phyloP scores from a whole-genome alignment of 768 basidiomycete genomes.

The Mrakia blollopis region DNA sequence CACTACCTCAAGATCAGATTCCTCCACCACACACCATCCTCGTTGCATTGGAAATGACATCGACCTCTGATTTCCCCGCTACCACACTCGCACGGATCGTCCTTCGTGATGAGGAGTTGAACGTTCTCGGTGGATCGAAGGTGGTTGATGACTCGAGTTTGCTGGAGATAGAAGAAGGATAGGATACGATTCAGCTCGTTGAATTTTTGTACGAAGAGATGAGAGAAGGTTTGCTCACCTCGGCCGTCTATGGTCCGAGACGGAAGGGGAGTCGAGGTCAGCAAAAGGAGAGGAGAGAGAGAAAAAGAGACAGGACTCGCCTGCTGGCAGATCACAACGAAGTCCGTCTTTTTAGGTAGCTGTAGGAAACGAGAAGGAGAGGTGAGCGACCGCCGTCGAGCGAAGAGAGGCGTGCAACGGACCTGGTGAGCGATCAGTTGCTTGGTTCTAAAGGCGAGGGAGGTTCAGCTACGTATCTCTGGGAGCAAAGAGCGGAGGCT shows the following conservation, averaged over 20 bases:
- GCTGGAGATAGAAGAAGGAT: background rate
- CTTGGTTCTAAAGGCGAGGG: conserved; percentile 50
- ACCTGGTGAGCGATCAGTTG: conserved; percentile 57
- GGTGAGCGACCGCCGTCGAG: too few relatives aligned
- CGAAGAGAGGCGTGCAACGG: background rate
- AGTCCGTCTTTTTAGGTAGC: too few relatives aligned
- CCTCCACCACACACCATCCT: conserved; percentile 42
- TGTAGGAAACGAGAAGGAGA: conserved; percentile 89
- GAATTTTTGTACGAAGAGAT: too few relatives aligned
- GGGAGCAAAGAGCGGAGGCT: too few relatives aligned
- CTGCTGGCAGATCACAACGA: too few relatives aligned
- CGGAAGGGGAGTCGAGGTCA: too few relatives aligned
- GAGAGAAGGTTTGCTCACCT: too few relatives aligned
- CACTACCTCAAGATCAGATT: conserved; percentile 54
- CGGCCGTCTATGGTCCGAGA: too few relatives aligned
- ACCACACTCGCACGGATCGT: conserved; percentile 69
- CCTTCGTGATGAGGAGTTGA: conserved; percentile 65
- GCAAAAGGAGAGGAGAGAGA: too few relatives aligned
- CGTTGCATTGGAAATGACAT: background rate
- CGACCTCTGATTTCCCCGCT: conserved; percentile 39
- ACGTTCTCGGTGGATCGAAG: conserved; percentile 46
- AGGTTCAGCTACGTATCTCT: too few relatives aligned
- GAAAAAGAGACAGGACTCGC: too few relatives aligned
- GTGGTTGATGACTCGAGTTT: background rate
- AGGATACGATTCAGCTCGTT: background rate